These are phyloP conservation scores for Musa schizocarpa DNA, from an alignment of 176 grass and related monocot species.

Conservation along the genomic window DNA sequence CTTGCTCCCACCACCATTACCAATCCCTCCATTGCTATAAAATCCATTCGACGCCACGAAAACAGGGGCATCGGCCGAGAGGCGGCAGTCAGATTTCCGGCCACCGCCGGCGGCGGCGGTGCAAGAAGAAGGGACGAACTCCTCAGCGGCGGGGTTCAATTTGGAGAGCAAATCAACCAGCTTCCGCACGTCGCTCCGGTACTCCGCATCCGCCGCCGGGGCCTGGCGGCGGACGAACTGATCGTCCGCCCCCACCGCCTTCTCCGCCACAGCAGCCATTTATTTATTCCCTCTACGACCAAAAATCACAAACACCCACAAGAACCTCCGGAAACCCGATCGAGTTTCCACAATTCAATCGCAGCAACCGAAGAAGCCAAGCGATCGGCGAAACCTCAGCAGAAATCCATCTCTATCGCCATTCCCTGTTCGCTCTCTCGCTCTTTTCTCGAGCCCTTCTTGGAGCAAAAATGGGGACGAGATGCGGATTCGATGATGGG, in stretches of 20 bases:
- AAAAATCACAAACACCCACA: not conserved
- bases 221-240: slow-evolving; percentile 1
- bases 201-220: slow-evolving; percentile 45
- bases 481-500: not conserved
- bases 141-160: slow-evolving; percentile 76
- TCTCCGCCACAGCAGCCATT: slow-evolving; percentile 6
- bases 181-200: slow-evolving; percentile 80
- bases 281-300: not conserved
- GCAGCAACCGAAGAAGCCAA: not conserved
- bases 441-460: not conserved
- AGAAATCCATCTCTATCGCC: not conserved
- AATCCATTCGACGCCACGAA: slow-evolving; percentile 34
- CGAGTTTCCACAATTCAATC: not conserved
- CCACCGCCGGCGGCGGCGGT: slow-evolving; percentile 7
- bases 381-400: not conserved
- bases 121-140: slow-evolving; percentile 75
- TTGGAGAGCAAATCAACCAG: slow-evolving; percentile 87
- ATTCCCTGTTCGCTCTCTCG: not conserved
- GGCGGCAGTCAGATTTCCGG: slow-evolving; percentile 22
- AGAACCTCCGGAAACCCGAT: not conserved
- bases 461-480: not conserved
- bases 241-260: not conserved
- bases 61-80: slow-evolving; percentile 77
- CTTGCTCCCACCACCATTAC: not conserved
- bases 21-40: not conserved